Percentiles rank a stretch among this genome's conserved stretches.
These are phyloP conservation scores for Phialophora expanda DNA, from an alignment of 2,329 filamentous ascomycete genomes.

Conservation along the genomic window DNA sequence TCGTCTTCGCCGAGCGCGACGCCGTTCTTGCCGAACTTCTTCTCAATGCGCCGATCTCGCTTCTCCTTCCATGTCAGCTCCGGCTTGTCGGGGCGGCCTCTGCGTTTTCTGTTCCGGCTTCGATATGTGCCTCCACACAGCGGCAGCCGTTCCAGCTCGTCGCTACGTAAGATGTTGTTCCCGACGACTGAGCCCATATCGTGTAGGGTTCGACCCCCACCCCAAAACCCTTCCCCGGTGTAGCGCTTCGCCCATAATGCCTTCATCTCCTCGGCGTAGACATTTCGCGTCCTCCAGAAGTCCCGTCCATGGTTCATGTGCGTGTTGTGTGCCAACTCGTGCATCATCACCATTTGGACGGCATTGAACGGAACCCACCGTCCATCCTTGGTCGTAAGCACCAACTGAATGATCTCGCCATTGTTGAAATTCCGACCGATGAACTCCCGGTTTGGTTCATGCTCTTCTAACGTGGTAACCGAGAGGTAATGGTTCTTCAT, in stretches of 20 bases:
- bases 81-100: constrained; percentile 56
- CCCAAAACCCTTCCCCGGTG: constrained; percentile 84
- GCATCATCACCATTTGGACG: constrained; percentile 95
- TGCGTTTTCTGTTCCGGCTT: constrained; percentile 57
- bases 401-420: constrained; percentile 83
- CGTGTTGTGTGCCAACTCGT: constrained; percentile 84
- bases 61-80: constrained; percentile 71
- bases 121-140: constrained; percentile 82
- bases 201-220: constrained; percentile 67
- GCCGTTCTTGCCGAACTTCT: constrained; percentile 77
- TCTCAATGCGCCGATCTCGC: constrained; percentile 73
- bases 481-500: constrained; percentile 70
- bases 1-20: constrained; percentile 72
- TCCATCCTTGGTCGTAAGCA: constrained; percentile 69
- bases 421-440: constrained; percentile 89
- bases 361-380: constrained; percentile 80
- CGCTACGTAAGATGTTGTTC: constrained; percentile 55
- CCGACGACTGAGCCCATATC: constrained; percentile 63
- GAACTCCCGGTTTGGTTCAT: constrained; percentile 79
- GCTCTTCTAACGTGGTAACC: constrained; percentile 77
- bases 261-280: constrained; percentile 73
- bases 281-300: constrained; percentile 80
- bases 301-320: constrained; percentile 87
- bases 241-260: constrained; percentile 72
- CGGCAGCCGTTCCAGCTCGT: constrained; percentile 69